Conservation (phyloP, 2,329 filamentous ascomycete genomes). For the Xylaria sp. region DNA sequence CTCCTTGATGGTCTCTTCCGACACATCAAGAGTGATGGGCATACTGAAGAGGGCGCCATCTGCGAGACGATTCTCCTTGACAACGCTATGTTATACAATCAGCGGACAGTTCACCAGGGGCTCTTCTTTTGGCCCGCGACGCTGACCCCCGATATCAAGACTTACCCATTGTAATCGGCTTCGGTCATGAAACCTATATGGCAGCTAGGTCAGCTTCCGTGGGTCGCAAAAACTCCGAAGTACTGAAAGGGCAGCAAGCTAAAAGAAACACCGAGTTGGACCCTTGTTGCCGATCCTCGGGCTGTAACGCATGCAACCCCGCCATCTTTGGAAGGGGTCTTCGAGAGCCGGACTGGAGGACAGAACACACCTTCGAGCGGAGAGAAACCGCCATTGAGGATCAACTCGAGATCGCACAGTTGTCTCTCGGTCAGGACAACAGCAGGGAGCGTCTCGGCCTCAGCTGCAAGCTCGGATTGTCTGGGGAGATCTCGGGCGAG, state of each 20-base stretch:
- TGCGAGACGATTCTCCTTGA: slow-evolving; percentile 85
- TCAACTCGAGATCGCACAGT: slow-evolving; percentile 96
- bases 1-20: slow-evolving; percentile 77
- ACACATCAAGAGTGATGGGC: slow-evolving; percentile 93
- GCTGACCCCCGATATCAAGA: not conserved
- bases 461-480: slow-evolving; percentile 79
- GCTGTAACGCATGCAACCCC: slow-evolving; percentile 21
- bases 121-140: not conserved
- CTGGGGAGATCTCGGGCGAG: slow-evolving; percentile 90
- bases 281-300: slow-evolving; percentile 24
- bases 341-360: not conserved
- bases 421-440: slow-evolving; percentile 91
- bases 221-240: not conserved
- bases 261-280: slow-evolving; percentile 7
- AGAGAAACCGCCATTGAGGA: slow-evolving; percentile 97
- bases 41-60: slow-evolving; percentile 95
- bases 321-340: slow-evolving; percentile 25
- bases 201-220: slow-evolving; percentile 45
- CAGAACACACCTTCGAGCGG: slow-evolving; percentile 85
- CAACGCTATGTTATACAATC: slow-evolving; percentile 70
- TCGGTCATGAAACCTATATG: slow-evolving; percentile 90
- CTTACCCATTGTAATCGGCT: slow-evolving; percentile 92
- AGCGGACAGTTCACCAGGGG: slow-evolving; percentile 13
- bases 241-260: slow-evolving; percentile 6
- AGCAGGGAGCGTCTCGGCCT: slow-evolving; percentile 88